Percentiles rank a stretch among this genome's conserved stretches.
These are phyloP conservation scores for Coemansia sp. DNA, from an alignment of 192 early-diverging fungal species.

Conservation along the genomic window DNA sequence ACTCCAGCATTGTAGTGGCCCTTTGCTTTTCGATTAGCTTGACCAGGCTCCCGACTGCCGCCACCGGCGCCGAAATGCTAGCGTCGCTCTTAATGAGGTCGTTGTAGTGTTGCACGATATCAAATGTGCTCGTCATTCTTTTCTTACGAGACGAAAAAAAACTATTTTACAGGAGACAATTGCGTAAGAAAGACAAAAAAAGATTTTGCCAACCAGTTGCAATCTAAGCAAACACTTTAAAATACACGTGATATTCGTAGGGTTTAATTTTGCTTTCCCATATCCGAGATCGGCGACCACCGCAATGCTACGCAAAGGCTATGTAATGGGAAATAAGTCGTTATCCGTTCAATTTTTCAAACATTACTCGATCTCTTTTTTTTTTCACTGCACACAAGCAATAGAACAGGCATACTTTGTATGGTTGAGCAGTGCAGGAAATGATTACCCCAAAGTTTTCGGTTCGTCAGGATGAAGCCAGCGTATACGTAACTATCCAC, in stretches of 20 bases:
- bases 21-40: conserved; percentile 67
- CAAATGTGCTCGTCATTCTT: conserved; percentile 20
- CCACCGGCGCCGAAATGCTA: conserved; percentile 75
- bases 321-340: too few species aligned
- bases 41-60: conserved; percentile 72
- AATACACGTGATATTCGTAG: too few species aligned
- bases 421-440: neutral
- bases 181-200: neutral
- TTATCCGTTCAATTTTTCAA: neutral
- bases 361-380: too few species aligned
- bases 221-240: too few species aligned
- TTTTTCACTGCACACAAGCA: too few species aligned
- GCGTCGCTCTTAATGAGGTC: conserved; percentile 35
- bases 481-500: conserved; percentile 73
- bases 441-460: conserved; percentile 94
- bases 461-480: conserved; percentile 76
- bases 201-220: too few species aligned
- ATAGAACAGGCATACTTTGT: too few species aligned
- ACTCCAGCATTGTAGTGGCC: conserved; percentile 88
- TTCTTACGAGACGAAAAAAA: neutral
- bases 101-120: conserved; percentile 46
- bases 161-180: neutral
- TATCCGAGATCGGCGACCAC: neutral
- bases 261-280: neutral
- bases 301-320: too few species aligned